A percentile compares a stretch with the other conserved stretches of the same genome.
These are phyloP conservation scores for Salvia hispanica DNA, from an alignment of 257 asterid genomes.

Conservation along the genomic window DNA sequence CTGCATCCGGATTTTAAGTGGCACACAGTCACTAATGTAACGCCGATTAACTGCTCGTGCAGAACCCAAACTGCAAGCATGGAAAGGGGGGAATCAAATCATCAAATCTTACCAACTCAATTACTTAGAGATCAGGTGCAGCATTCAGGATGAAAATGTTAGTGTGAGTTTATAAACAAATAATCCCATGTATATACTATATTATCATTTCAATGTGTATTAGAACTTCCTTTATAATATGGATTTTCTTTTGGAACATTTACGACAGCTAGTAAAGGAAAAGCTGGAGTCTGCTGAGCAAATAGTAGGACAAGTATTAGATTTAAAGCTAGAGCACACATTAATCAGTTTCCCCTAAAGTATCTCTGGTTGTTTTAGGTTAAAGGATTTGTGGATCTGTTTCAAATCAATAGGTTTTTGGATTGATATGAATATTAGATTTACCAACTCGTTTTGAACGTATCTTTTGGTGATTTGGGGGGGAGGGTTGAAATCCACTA, in stretches of 20 bases:
- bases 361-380: not conserved
- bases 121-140: conserved; percentile 13
- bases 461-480: no score
- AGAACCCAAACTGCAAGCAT: conserved; percentile 81
- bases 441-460: not conserved
- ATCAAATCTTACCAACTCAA: conserved; percentile 23
- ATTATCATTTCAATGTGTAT: not conserved
- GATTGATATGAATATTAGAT: no score
- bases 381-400: no score
- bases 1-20: conserved; percentile 86
- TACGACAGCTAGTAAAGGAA: not conserved
- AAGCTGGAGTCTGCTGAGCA: conserved; percentile 23
- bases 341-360: conserved; percentile 5
- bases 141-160: conserved; percentile 25
- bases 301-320: not conserved
- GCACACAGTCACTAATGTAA: conserved; percentile 95
- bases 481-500: not conserved
- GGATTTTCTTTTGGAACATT: not conserved
- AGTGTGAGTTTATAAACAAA: not conserved
- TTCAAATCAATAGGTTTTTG: no score
- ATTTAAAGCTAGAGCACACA: conserved; percentile 1
- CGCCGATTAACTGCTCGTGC: conserved; percentile 98
- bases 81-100: not conserved
- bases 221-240: not conserved
- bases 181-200: not conserved